Base-by-base conservation (phyloP, 352 stramenopile species). In the Elongisporangium prolatum region DNA sequence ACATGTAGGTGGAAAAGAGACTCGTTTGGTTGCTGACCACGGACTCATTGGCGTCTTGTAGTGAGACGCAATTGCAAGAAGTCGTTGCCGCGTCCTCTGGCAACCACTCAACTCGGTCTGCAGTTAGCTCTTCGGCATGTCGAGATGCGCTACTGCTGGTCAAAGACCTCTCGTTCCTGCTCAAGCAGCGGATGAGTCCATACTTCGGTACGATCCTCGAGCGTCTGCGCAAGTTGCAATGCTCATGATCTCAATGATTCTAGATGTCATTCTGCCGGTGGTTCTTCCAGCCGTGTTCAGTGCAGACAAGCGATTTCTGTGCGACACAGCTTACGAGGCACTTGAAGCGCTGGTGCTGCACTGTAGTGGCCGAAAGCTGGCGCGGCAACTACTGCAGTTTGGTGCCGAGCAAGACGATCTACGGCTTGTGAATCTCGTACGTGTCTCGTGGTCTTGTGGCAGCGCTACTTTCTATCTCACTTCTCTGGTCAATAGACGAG, bases 141-240 rank as follows among this genome's bases (percentile, higher is more conserved):
- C 66, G 77, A 3, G 73, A 77, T 9, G 71, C 73, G 1, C 68
- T 88, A 28, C 24, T 84, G 8, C 50, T 84, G 17, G 54, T 86
- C 57, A 88, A 88, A 58, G 77, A 85, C 52, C 58, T 88, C 1
- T 68, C 77, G 11, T 88, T 88, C 60, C 54, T 88, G 24, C 63
- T 88, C 9, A 64, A 69, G 40, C 68, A 74, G 17, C 71, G 77
- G 16, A 68, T 88, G 44, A 50, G 59, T 40, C 67, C 73, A 8
- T 84, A 84, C 52, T 74, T 88, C 21, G 71, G 77, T 85, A 61
- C 13, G 63, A 49, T 21, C 6, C 9, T 52, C 13, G 16, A 17
- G n/a, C 7, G 1, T 4, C 53, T 17, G 20, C 17, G 21, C 14
- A 20, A n/a, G n/a, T n/a, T n/a, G n/a, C n/a, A n/a, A n/a, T n/a